Base-by-base conservation (phyloP, 1,284 basidiomycete species). In the Rhodotorula mucilaginosa region DNA sequence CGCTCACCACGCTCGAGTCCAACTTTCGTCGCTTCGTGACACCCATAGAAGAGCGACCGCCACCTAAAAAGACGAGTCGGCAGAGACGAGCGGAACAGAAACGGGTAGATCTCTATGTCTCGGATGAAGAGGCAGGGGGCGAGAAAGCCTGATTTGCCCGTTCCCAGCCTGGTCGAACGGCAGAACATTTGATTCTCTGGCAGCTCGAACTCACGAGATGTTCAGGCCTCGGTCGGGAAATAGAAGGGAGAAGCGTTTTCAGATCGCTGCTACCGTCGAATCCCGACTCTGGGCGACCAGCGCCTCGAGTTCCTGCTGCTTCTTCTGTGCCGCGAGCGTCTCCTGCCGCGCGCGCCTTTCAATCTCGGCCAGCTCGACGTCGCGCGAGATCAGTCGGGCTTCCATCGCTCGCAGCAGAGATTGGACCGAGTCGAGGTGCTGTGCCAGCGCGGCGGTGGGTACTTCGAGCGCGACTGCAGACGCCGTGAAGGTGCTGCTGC, bases 21-120 rank as follows among this genome's bases (percentile, higher is more conserved):
- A 84, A 83, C 70, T 83, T 81, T 81, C 71, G 74, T 47, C 71
- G 79, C 51, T 84, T 83, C 75, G 80, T 82, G 75, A 68, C 57
- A 23, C 57, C 65, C 2, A 21, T 47, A 5, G 51, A 60, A 3
- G 67, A 71, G 29, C 64, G 70, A n/a, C 60, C 59, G 4, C 13
- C 57, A 23, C 49, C 48, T 31, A 48, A n/a, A 31, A 63, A 44
- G 54, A 62, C 58, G 26, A 58, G 52, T 18, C 47, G 63, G 60
- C 21, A 70, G 58, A 44, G 34, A 18, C 67, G 67, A 58, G n/a
- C 46, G 31, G 65, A 73, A 51, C 62, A 58, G n/a, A 59, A 60
- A 19, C 16, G 51, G 31, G 48, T 31, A 15, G 71, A 73, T 29
- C 19, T 68, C 64, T 72, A 72, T 23, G 57, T 68, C 47, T 66